phyloP scores from a whole-genome alignment of 2,329 filamentous ascomycete genomes.

The Clarireedia paspali region DNA sequence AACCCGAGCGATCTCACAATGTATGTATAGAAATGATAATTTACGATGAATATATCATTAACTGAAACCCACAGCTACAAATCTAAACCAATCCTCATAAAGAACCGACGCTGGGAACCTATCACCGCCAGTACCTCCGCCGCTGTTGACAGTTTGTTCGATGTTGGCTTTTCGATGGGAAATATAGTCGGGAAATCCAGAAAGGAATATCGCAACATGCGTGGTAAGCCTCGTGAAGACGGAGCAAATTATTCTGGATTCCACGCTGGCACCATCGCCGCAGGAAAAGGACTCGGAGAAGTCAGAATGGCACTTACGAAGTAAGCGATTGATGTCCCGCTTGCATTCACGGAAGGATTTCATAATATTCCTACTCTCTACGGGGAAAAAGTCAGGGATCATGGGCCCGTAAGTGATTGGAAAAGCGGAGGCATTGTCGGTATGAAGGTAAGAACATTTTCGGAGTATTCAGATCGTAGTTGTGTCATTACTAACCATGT shows the following conservation, averaged over 20 bases:
- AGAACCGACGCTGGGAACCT: not conserved
- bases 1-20: conserved; percentile 15
- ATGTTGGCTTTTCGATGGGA: not conserved
- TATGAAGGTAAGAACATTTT: not conserved
- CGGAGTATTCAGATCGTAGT: no score
- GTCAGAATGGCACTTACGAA: not conserved
- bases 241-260: not conserved
- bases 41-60: not conserved
- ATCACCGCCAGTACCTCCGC: not conserved
- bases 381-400: not conserved
- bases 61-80: not conserved
- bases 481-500: no score
- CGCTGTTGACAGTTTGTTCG: not conserved
- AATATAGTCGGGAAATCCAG: not conserved
- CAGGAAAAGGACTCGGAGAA: conserved; percentile 5
- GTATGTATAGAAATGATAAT: conserved; percentile 9
- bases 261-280: not conserved
- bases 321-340: not conserved
- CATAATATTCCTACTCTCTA: not conserved
- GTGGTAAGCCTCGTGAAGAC: not conserved
- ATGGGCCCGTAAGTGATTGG: not conserved
- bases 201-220: not conserved
- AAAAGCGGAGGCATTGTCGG: not conserved
- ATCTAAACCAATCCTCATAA: not conserved
- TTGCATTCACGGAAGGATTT: not conserved